Base-by-base conservation (phyloP, 345 rosid genomes). In the Moricandia moricandioides region DNA sequence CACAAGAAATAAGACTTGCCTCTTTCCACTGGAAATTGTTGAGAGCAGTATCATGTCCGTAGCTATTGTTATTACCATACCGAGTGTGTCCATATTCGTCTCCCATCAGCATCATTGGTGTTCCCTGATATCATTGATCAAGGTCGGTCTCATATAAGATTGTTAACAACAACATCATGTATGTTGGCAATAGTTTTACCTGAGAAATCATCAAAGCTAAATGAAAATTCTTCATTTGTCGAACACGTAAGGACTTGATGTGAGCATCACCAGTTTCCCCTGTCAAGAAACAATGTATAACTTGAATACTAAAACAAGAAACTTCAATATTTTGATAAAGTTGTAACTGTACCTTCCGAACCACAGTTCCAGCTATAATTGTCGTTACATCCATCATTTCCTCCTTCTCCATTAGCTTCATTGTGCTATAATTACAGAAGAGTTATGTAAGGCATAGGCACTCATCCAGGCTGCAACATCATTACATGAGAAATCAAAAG, bases 331-430 rank as follows among this genome's bases (percentile, higher is more conserved):
- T 70, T 60, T 51, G 47, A 40, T 34, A 37, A 79, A 49, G 5
- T 60, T 65, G 24, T 35, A 35, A 21, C 3, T 56, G 40, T 74
- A 89, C 98, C 98, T 88, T 94, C 98, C 70, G 76, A 79, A n/a
- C 98, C 98, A 83, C 97, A 94, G 74, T 94, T 94, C 98, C 97
- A 94, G 79, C 97, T 86, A 69, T 84, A 82, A 79, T 94, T 94
- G 76, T 94, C 96, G 75, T 88, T 91, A 87, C 89, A 59, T 75
- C 96, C 98, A 82, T 94, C 98, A 71, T 87, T 94, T 71, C 96
- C 98, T 47, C 90, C 89, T 85, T 94, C 98, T 69, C 98, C 98
- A 83, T 94, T 94, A 58, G 93, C 98, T 34, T 94, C 95, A 76
- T 94, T 94, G 80, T 94, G 97, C 97, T 94, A 88, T 14, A 79